phyloP scores from a whole-genome alignment of 331 rosid species.

The Erythrophleum ivorense region DNA sequence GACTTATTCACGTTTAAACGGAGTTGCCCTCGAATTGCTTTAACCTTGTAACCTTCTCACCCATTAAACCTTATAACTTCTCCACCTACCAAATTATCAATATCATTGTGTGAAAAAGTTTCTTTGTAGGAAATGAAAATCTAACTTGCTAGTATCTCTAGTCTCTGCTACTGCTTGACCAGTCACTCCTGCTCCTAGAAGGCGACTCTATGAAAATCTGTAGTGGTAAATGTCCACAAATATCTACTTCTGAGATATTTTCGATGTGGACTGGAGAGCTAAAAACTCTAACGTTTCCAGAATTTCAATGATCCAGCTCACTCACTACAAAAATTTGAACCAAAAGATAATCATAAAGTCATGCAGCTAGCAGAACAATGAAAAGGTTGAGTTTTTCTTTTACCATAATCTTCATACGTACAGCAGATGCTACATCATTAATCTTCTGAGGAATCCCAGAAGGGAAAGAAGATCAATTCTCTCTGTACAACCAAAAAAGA shows the following conservation, averaged over 20 bases:
- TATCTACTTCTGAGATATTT: constrained; percentile 26
- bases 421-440: background rate
- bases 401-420: background rate
- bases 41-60: background rate
- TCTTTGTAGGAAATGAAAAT: background rate
- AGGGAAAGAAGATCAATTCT: constrained; percentile 16
- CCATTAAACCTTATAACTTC: constrained; percentile 16
- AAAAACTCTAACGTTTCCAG: background rate
- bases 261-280: background rate
- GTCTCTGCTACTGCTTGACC: background rate
- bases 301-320: background rate
- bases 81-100: constrained; percentile 9
- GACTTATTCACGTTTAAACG: background rate
- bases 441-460: constrained; percentile 28
- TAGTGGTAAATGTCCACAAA: background rate
- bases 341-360: background rate
- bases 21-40: background rate
- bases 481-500: constrained; percentile 20
- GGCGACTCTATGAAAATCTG: background rate
- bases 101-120: background rate
- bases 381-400: background rate
- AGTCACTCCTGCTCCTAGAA: background rate
- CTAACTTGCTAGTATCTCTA: background rate
- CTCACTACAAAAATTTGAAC: background rate
- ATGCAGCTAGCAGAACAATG: background rate